A percentile compares a stretch with the other conserved stretches of the same genome.
Evolutionary conservation across 768 basidiomycete species (phyloP).

Genomic region (Phaeotremella skinneri): DNA sequence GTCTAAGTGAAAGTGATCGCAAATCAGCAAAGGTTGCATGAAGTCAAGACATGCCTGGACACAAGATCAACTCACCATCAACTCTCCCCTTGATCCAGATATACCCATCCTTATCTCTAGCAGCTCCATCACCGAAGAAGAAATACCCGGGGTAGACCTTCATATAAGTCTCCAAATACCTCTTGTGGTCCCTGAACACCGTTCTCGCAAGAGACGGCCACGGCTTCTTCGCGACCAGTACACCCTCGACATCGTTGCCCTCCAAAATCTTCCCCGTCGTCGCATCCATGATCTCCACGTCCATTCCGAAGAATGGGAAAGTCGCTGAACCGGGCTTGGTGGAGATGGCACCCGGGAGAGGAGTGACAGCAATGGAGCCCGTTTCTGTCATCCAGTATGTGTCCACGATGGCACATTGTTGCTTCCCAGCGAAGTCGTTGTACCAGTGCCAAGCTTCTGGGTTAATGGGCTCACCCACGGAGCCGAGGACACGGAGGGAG

Average conservation of each 20-base stretch:
- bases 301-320: conserved; percentile 95
- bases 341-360: conserved; percentile 91
- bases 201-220: conserved; percentile 97
- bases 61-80: conserved; percentile 65
- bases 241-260: conserved; percentile 85
- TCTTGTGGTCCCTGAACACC: conserved; percentile 85
- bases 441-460: conserved; percentile 99
- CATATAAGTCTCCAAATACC: conserved; percentile 77
- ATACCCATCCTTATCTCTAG: conserved; percentile 90
- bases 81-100: conserved; percentile 98
- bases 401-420: conserved; percentile 88
- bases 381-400: conserved; percentile 93
- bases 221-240: conserved; percentile 76
- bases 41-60: too few relatives aligned
- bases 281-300: conserved; percentile 82
- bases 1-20: conserved; percentile 55
- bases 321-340: conserved; percentile 96
- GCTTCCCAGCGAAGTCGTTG: conserved; percentile 86
- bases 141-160: conserved; percentile 84
- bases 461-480: conserved; percentile 97
- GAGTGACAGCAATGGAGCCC: conserved; percentile 89
- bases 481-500: conserved; percentile 79
- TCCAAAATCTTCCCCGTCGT: conserved; percentile 66
- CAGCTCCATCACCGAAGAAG: conserved; percentile 97
- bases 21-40: background rate